A percentile compares a stretch with the other conserved stretches of the same genome.
phyloP scores from a whole-genome alignment of 768 basidiomycete genomes.

The Astraeus odoratus region DNA sequence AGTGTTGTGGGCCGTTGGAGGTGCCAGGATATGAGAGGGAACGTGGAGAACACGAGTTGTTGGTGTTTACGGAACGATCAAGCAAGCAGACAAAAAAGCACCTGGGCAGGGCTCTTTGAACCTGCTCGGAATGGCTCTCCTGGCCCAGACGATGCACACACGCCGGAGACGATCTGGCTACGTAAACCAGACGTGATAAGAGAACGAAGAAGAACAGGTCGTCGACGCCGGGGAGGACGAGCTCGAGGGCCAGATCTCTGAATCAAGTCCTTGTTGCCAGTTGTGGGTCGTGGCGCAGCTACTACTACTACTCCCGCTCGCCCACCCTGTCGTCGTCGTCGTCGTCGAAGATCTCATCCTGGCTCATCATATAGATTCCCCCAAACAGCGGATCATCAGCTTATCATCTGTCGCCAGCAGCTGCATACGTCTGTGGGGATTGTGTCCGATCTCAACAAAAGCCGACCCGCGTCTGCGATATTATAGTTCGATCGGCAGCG shows the following conservation, averaged over 20 bases:
- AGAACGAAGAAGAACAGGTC: not conserved
- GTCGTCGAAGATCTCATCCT: no score
- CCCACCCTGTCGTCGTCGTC: no score
- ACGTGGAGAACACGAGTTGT: slow-evolving; percentile 76
- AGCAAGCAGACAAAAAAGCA: no score
- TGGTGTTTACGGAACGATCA: slow-evolving; percentile 28
- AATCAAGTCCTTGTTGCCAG: no score
- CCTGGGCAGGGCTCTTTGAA: slow-evolving; percentile 4
- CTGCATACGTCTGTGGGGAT: no score
- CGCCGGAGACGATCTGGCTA: not conserved
- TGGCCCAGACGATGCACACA: not conserved
- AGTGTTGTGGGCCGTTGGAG: slow-evolving; percentile 4
- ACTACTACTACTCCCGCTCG: no score
- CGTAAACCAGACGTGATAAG: not conserved
- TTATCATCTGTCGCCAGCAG: no score
- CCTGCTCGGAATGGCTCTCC: slow-evolving; percentile 7
- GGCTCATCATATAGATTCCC: no score
- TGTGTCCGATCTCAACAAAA: no score
- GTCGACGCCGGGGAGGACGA: not conserved
- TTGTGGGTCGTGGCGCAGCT: no score
- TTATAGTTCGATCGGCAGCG: not conserved
- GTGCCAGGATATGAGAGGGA: slow-evolving; percentile 36
- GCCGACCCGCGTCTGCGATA: not conserved
- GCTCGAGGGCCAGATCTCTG: not conserved
- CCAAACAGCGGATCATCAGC: no score